phyloP scores from a whole-genome alignment of 768 basidiomycete genomes.

The Tephrocybe sp. region DNA sequence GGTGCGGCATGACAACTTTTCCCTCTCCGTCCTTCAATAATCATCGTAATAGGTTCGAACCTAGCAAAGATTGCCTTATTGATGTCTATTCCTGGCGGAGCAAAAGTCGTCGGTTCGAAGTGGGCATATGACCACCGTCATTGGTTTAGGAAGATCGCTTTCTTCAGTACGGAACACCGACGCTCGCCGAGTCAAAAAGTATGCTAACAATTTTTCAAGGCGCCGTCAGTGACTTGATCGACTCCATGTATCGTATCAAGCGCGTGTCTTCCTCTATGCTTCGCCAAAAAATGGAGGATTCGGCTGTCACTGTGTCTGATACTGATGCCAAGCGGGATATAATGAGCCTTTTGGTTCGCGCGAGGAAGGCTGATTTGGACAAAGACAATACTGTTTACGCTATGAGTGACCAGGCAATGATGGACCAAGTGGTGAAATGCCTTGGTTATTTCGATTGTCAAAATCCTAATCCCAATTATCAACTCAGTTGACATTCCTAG shows the following conservation, averaged over 20 bases:
- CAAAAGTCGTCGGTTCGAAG: conserved; percentile 31
- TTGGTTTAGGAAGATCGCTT: conserved; percentile 8
- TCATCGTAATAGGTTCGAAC: conserved; percentile 24
- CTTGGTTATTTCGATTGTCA: neutral
- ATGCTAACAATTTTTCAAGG: neutral
- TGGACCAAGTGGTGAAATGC: conserved; percentile 51
- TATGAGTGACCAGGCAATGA: conserved; percentile 49
- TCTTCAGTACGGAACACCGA: conserved; percentile 7
- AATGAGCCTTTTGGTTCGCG: conserved; percentile 50
- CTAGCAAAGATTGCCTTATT: conserved; percentile 34
- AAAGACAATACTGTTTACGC: conserved; percentile 35
- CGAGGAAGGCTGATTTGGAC: conserved; percentile 37
- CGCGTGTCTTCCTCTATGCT: conserved; percentile 40
- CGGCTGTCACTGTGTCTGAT: conserved; percentile 31
- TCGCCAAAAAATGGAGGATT: conserved; percentile 38
- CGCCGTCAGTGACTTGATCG: conserved; percentile 4
- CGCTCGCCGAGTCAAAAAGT: neutral
- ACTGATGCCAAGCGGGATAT: conserved; percentile 47
- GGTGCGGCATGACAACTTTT: conserved; percentile 14
- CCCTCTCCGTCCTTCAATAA: neutral
- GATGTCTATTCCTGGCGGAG: conserved; percentile 35
- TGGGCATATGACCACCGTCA: conserved; percentile 25
- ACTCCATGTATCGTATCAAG: conserved; percentile 41
- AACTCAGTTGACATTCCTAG: conserved; percentile 44
- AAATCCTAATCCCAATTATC: neutral